Evolutionary conservation across 2,329 filamentous ascomycete species (phyloP).

Genomic region (Dactylonectria estremocensis): DNA sequence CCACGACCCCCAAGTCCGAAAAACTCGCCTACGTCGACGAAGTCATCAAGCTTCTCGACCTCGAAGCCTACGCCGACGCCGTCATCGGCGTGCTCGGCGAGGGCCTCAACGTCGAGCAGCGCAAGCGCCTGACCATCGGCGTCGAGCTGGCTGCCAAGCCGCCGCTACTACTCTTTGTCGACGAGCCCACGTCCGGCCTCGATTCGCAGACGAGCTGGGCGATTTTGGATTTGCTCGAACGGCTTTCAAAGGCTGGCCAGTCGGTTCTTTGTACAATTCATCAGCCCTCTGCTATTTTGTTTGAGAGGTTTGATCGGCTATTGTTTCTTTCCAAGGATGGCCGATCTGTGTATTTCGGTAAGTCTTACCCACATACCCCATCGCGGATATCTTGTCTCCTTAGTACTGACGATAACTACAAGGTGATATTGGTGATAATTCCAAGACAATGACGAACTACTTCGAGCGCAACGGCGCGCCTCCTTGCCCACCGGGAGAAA

Average conservation of each 20-base stretch:
- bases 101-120: conserved; percentile 62
- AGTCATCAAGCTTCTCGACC: conserved; percentile 66
- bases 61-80: conserved; percentile 68
- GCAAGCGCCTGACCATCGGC: conserved; percentile 65
- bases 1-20: conserved; percentile 58
- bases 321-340: conserved; percentile 57
- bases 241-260: conserved; percentile 66
- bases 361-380: conserved; percentile 56
- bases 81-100: conserved; percentile 62
- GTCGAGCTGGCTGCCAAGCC: conserved; percentile 60
- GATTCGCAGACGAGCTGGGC: conserved; percentile 76
- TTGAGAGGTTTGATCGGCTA: conserved; percentile 67
- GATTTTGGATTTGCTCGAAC: conserved; percentile 77
- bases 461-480: conserved; percentile 80
- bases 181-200: conserved; percentile 68
- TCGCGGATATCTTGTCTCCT: conserved; percentile 50
- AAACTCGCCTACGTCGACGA: conserved; percentile 67
- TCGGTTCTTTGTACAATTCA: conserved; percentile 66
- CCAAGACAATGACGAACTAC: conserved; percentile 76
- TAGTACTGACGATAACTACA: conserved; percentile 64
- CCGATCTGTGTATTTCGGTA: conserved; percentile 34
- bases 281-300: conserved; percentile 56
- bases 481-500: conserved; percentile 75
- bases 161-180: conserved; percentile 64
- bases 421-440: conserved; percentile 81